Evolutionary conservation across 2,329 filamentous ascomycete species (phyloP).

Genomic region (Colletotrichum somersetense): DNA sequence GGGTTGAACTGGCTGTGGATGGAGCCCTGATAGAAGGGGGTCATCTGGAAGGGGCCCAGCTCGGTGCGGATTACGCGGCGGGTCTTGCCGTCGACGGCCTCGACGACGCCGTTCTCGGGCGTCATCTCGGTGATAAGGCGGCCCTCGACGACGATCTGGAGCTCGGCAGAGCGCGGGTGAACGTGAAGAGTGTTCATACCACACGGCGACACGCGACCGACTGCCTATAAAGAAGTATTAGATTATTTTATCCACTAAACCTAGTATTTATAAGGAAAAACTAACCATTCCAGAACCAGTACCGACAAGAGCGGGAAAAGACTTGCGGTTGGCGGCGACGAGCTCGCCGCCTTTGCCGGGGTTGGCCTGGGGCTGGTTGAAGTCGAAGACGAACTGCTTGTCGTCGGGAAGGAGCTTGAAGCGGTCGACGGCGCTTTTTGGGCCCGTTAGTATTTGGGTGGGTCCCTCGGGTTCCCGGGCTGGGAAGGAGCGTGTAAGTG

Average conservation of each 20-base stretch:
- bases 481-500: constrained; percentile 39
- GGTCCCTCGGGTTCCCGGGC: neutral
- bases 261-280: too few species aligned
- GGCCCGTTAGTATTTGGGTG: constrained; percentile 38
- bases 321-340: constrained; percentile 66
- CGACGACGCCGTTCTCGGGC: constrained; percentile 63
- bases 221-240: constrained; percentile 5
- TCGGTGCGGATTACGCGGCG: constrained; percentile 51
- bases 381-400: constrained; percentile 63
- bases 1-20: constrained; percentile 70
- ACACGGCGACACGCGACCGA: constrained; percentile 65
- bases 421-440: constrained; percentile 57
- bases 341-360: constrained; percentile 61
- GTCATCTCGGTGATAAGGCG: constrained; percentile 64
- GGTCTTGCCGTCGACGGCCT: constrained; percentile 50
- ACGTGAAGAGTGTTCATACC: constrained; percentile 70
- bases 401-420: constrained; percentile 58
- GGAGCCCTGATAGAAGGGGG: constrained; percentile 66
- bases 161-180: constrained; percentile 66
- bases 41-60: constrained; percentile 61
- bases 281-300: constrained; percentile 62
- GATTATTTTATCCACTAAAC: too few species aligned
- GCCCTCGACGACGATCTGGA: constrained; percentile 64
- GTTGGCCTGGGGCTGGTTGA: constrained; percentile 52
- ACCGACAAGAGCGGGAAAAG: constrained; percentile 68